phyloP scores from a whole-genome alignment of 176 grass and related monocot genomes.

The Aegilops bicornis region DNA sequence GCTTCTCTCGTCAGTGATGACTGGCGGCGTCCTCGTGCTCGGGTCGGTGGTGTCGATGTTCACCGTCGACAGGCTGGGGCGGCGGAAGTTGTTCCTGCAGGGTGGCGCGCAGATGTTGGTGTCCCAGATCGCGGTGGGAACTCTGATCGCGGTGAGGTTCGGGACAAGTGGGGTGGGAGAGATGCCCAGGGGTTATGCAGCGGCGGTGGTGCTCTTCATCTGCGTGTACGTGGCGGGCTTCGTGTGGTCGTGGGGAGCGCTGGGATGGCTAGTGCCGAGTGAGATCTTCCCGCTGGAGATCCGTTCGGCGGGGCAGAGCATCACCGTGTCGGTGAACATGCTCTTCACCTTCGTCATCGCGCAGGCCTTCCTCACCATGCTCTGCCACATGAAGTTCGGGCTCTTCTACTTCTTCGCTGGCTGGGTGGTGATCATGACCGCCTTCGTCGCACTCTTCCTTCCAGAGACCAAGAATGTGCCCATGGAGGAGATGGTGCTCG shows the following conservation, averaged over 20 bases:
- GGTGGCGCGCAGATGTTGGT: slow-evolving; percentile 26
- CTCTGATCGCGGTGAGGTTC: slow-evolving; percentile 1
- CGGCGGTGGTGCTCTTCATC: slow-evolving; percentile 6
- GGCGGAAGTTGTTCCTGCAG: slow-evolving; percentile 5
- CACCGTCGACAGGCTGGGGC: slow-evolving; percentile 15
- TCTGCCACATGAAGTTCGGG: slow-evolving; percentile 85
- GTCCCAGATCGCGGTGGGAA: not conserved
- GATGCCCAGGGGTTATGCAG: not conserved
- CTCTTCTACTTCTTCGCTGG: slow-evolving; percentile 95
- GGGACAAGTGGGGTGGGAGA: not conserved
- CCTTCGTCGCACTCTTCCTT: slow-evolving; percentile 71
- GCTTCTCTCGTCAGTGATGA: slow-evolving; percentile 29
- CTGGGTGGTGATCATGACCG: slow-evolving; percentile 83
- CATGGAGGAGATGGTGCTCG: slow-evolving; percentile 88
- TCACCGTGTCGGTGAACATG: slow-evolving; percentile 94
- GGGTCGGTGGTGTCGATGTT: slow-evolving; percentile 30
- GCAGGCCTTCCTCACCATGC: slow-evolving; percentile 78
- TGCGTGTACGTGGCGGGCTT: slow-evolving; percentile 30
- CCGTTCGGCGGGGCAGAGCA: slow-evolving; percentile 83
- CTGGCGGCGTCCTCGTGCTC: slow-evolving; percentile 2
- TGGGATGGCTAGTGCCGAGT: slow-evolving; percentile 73
- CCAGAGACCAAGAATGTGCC: slow-evolving; percentile 97
- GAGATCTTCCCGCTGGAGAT: slow-evolving; percentile 98
- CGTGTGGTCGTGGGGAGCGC: slow-evolving; percentile 32
- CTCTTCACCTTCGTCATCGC: slow-evolving; percentile 88